Percentiles rank a stretch among this genome's conserved stretches.
Evolutionary conservation across 2,329 filamentous ascomycete genomes (phyloP).

Genomic region (Epichloe sp.): DNA sequence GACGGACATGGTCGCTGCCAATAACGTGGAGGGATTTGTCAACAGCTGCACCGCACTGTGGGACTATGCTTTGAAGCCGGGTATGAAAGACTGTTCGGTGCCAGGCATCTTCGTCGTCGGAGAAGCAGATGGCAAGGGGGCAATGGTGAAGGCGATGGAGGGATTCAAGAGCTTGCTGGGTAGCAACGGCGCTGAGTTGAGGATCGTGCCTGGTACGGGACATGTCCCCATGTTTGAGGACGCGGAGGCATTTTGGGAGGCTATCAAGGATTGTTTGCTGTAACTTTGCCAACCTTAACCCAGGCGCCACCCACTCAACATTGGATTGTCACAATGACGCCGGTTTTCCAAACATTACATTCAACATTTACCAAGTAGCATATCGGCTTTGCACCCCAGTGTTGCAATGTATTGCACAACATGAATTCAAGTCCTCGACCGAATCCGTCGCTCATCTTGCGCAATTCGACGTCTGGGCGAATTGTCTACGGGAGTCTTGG

Average conservation of each 20-base stretch:
- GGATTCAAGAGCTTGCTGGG: constrained; percentile 52
- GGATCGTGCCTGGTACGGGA: constrained; percentile 55
- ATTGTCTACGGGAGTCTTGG: no score
- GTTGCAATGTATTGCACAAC: no score
- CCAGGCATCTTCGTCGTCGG: constrained; percentile 61
- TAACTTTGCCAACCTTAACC: no score
- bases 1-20: constrained; percentile 53
- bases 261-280: constrained; percentile 29
- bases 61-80: constrained; percentile 51
- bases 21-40: constrained; percentile 57
- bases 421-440: no score
- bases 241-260: constrained; percentile 52
- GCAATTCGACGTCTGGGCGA: no score
- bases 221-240: constrained; percentile 79
- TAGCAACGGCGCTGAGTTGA: constrained; percentile 40
- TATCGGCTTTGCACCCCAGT: no score
- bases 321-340: no score
- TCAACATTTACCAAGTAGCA: no score
- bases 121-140: constrained; percentile 54
- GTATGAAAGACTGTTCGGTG: constrained; percentile 39
- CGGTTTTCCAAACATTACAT: no score
- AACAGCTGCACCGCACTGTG: constrained; percentile 58
- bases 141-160: constrained; percentile 67
- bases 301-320: no score
- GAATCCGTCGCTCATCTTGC: no score